Conservation (phyloP, 495 filamentous ascomycete species). For the Neurospora intermedia region DNA sequence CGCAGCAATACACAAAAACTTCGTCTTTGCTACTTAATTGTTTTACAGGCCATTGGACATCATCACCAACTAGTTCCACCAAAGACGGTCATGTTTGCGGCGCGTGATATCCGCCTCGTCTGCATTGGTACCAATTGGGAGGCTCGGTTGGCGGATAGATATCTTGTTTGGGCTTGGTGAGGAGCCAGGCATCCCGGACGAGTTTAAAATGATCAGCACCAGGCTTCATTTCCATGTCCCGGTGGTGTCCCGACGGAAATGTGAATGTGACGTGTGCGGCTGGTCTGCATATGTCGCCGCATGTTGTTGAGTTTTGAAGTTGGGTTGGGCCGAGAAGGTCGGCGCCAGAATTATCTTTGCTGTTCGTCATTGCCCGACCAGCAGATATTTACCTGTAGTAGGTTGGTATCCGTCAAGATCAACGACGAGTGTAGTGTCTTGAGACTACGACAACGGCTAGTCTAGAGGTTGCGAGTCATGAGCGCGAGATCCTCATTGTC, state of each 20-base stretch:
- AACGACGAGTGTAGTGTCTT: background rate
- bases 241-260: background rate
- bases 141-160: background rate
- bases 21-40: background rate
- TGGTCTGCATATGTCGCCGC: background rate
- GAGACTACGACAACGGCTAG: background rate
- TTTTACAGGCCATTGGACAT: background rate
- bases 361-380: background rate
- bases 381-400: background rate
- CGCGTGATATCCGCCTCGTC: background rate
- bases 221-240: background rate
- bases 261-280: background rate
- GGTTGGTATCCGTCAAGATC: background rate
- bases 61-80: background rate
- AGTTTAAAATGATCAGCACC: background rate
- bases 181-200: background rate
- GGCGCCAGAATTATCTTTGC: background rate
- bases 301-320: background rate
- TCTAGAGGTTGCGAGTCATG: background rate
- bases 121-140: background rate
- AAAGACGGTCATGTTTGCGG: background rate
- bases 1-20: background rate
- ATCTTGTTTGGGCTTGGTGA: background rate
- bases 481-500: background rate
- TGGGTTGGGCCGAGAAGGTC: background rate